Evolutionary conservation across 2,329 filamentous ascomycete species (phyloP).

Genomic region (Phaeosphaeriaceae sp.): DNA sequence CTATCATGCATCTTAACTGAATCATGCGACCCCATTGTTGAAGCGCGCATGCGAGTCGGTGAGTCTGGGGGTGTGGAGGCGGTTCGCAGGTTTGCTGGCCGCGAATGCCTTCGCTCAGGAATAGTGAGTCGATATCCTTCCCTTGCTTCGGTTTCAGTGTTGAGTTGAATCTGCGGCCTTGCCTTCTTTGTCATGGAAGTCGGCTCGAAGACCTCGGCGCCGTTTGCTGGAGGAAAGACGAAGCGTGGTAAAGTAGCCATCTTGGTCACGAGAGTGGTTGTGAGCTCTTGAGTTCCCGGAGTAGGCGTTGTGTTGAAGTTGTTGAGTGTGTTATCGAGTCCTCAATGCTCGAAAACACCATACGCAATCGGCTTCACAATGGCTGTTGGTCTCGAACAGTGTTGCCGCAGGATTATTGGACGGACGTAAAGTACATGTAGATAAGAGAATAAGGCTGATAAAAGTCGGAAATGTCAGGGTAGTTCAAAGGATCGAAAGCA

Average conservation of each 20-base stretch:
- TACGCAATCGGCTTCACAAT: slow-evolving; percentile 19
- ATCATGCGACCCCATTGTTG: slow-evolving; percentile 23
- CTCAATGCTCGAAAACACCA: slow-evolving; percentile 17
- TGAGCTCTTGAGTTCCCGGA: slow-evolving; percentile 1
- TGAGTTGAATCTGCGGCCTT: slow-evolving; percentile 20
- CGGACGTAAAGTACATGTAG: background rate
- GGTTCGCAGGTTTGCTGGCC: slow-evolving; percentile 10
- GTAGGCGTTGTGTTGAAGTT: slow-evolving; percentile 12
- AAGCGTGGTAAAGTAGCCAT: slow-evolving; percentile 21
- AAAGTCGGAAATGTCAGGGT: background rate
- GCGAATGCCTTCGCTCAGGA: slow-evolving; percentile 5
- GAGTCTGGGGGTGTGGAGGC: slow-evolving; percentile 37
- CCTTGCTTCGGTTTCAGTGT: slow-evolving; percentile 11
- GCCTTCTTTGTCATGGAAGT: slow-evolving; percentile 7
- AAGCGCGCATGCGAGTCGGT: slow-evolving; percentile 23
- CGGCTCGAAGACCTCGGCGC: slow-evolving; percentile 3
- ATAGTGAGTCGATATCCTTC: slow-evolving; percentile 13
- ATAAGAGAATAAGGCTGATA: background rate
- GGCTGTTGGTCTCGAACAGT: background rate
- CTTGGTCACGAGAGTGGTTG: background rate
- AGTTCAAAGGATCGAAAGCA: background rate
- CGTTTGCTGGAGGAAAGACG: slow-evolving; percentile 8
- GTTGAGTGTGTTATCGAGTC: background rate
- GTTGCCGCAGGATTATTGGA: background rate
- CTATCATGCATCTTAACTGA: slow-evolving; percentile 21